phyloP scores from a whole-genome alignment of 2,329 filamentous ascomycete species.

The Pyrenochaeta sp. region DNA sequence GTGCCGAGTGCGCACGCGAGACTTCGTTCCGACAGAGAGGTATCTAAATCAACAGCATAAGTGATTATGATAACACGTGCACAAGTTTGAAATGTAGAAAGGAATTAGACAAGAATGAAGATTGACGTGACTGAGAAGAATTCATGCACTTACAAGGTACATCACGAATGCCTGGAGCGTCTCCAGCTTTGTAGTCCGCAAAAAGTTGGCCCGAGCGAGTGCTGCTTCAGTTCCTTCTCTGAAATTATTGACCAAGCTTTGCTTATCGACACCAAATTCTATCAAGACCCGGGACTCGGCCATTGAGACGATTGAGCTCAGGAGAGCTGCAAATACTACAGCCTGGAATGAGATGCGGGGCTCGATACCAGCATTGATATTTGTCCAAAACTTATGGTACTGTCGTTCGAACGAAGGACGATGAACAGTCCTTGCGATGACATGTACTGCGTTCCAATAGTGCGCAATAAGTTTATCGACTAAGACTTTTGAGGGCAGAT shows the following conservation, averaged over 20 bases:
- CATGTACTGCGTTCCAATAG: conserved; percentile 74
- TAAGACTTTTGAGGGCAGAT: conserved; percentile 66
- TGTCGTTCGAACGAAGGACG: conserved; percentile 71
- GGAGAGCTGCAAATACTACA: conserved; percentile 73
- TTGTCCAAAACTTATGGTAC: conserved; percentile 72
- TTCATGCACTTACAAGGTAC: conserved; percentile 68
- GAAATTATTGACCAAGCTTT: conserved; percentile 64
- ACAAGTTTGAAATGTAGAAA: background rate
- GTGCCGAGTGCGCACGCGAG: conserved; percentile 75
- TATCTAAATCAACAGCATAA: conserved; percentile 57
- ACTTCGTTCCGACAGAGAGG: conserved; percentile 76
- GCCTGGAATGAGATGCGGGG: conserved; percentile 72
- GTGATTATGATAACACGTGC: too few species aligned
- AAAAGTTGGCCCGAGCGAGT: conserved; percentile 73
- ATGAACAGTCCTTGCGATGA: conserved; percentile 73
- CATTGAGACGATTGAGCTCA: conserved; percentile 74
- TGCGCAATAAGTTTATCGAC: conserved; percentile 71
- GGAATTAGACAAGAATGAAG: too few species aligned
- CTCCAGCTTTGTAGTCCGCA: conserved; percentile 76
- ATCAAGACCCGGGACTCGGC: conserved; percentile 61
- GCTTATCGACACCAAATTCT: conserved; percentile 66
- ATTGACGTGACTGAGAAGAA: too few species aligned
- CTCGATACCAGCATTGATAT: conserved; percentile 66
- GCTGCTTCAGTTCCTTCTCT: conserved; percentile 70
- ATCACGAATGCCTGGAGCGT: conserved; percentile 80